These are phyloP conservation scores for Lophiotrema nucula DNA, from an alignment of 495 filamentous ascomycete species.

Conservation along the genomic window DNA sequence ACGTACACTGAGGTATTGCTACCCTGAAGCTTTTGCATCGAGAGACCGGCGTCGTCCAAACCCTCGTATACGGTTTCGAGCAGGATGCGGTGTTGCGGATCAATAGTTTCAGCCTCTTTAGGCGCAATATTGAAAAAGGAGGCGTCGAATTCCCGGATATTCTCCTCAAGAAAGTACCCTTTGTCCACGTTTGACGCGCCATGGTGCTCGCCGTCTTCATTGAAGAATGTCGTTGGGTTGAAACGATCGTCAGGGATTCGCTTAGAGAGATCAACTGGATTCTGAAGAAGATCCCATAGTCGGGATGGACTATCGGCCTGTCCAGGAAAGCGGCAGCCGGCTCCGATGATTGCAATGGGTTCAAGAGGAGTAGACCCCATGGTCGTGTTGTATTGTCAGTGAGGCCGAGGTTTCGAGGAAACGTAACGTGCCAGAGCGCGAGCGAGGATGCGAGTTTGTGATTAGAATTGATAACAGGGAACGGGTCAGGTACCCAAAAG, in stretches of 20 bases:
- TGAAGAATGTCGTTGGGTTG: not conserved
- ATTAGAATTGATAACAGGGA: too few relatives aligned
- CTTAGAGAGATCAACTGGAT: not conserved
- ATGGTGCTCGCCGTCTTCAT: not conserved
- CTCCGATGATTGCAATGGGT: slow-evolving; percentile 62
- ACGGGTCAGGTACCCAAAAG: too few relatives aligned
- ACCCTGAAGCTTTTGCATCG: slow-evolving; percentile 15
- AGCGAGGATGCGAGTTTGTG: too few relatives aligned
- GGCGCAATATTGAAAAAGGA: not conserved
- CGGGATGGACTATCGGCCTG: slow-evolving; percentile 50
- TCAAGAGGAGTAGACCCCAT: too few relatives aligned
- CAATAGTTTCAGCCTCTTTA: not conserved
- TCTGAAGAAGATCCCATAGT: slow-evolving; percentile 56
- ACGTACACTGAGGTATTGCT: not conserved
- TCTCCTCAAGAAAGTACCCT: slow-evolving; percentile 4
- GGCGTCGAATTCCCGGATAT: slow-evolving; percentile 5
- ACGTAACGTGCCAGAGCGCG: too few relatives aligned
- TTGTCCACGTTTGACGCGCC: not conserved
- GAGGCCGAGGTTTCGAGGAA: too few relatives aligned
- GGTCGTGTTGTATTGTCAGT: too few relatives aligned
- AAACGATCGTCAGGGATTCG: not conserved
- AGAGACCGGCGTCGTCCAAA: slow-evolving; percentile 47
- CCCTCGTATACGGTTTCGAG: slow-evolving; percentile 1
- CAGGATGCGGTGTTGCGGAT: slow-evolving; percentile 8
- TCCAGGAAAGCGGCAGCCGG: slow-evolving; percentile 62